Conservation (phyloP, 441 rosid species). For the Arabidopsis hybrid region DNA sequence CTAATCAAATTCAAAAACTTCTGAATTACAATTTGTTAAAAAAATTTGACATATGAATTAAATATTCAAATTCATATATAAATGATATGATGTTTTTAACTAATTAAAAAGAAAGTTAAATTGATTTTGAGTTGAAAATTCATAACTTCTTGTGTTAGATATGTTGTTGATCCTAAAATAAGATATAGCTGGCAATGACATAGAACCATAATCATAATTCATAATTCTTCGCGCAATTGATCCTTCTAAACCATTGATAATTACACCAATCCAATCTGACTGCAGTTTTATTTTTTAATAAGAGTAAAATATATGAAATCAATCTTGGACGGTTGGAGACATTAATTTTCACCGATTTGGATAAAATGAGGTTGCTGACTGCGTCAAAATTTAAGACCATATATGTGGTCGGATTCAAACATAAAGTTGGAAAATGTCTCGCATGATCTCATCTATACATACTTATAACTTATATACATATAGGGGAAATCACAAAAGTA, state of each 20-base stretch:
- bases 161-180: background rate
- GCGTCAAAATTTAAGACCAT: background rate
- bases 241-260: background rate
- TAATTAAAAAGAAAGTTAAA: too few relatives aligned
- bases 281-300: background rate
- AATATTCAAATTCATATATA: background rate
- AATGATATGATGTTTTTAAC: background rate
- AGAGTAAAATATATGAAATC: background rate
- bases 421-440: background rate
- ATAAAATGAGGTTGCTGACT: constrained; percentile 6
- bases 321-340: background rate
- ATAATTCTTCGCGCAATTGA: background rate
- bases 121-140: too few relatives aligned
- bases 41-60: background rate
- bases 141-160: background rate
- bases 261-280: background rate
- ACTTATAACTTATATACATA: too few relatives aligned
- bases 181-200: background rate
- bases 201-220: background rate
- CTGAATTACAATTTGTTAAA: background rate
- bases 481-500: background rate
- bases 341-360: constrained; percentile 19
- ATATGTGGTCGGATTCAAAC: background rate
- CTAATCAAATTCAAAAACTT: background rate
- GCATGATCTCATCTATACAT: constrained; percentile 1